Conservation (phyloP, 345 rosid species). For the Mangifera indica region DNA sequence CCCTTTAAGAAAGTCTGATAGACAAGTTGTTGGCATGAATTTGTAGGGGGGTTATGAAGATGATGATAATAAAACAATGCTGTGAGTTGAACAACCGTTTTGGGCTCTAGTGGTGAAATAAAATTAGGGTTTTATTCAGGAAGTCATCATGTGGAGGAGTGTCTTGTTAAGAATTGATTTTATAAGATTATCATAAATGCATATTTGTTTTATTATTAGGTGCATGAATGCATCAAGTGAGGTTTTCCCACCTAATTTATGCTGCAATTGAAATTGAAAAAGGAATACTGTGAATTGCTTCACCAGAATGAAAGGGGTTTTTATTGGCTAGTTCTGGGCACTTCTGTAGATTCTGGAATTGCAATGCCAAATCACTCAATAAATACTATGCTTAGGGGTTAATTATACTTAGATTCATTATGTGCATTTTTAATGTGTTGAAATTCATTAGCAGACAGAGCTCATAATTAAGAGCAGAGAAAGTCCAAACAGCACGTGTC, state of each 20-base stretch:
- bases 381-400: too few species aligned
- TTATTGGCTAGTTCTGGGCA: background rate
- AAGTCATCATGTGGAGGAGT: background rate
- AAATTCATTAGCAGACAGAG: background rate
- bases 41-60: conserved; percentile 4
- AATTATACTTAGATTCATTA: background rate
- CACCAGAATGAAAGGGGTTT: background rate
- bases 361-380: too few species aligned
- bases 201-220: background rate
- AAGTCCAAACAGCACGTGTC: background rate
- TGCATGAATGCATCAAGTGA: too few species aligned
- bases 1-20: background rate
- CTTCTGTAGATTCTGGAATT: too few species aligned
- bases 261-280: background rate
- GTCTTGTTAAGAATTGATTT: too few species aligned
- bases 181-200: background rate
- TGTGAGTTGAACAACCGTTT: background rate
- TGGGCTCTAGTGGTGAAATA: background rate
- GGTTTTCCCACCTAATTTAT: background rate
- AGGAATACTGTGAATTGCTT: background rate
- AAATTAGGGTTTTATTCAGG: background rate
- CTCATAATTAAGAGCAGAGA: background rate
- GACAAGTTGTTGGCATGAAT: too few species aligned
- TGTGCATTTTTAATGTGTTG: background rate
- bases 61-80: background rate